phyloP scores from a whole-genome alignment of 2,329 filamentous ascomycete genomes.

The Mariannaea elegans region DNA sequence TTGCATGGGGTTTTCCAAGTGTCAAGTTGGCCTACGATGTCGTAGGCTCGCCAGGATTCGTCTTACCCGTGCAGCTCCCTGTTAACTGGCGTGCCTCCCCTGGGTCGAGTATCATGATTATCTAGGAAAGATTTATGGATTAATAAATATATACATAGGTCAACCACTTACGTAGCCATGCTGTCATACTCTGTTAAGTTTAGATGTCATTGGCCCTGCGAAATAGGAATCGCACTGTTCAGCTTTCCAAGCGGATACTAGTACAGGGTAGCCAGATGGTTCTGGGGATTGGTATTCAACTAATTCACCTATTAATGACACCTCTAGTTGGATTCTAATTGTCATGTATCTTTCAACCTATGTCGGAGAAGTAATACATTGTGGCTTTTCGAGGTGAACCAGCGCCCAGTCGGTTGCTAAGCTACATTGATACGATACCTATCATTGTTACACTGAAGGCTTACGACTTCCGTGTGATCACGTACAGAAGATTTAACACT shows the following conservation, averaged over 20 bases:
- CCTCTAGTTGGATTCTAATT: too few relatives aligned
- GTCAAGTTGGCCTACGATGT: slow-evolving; percentile 1
- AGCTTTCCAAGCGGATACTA: background rate
- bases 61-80: slow-evolving; percentile 11
- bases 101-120: slow-evolving; percentile 1
- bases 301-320: too few relatives aligned
- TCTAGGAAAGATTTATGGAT: slow-evolving; percentile 15
- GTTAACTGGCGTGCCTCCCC: background rate
- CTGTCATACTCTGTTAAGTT: background rate
- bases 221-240: background rate
- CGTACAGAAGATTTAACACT: too few relatives aligned
- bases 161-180: slow-evolving; percentile 13
- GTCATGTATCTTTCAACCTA: too few relatives aligned
- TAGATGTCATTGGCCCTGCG: slow-evolving; percentile 23
- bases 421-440: too few relatives aligned
- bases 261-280: slow-evolving; percentile 8
- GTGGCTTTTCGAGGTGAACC: too few relatives aligned
- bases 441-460: too few relatives aligned
- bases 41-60: slow-evolving; percentile 21
- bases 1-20: slow-evolving; percentile 27
- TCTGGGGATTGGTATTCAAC: too few relatives aligned
- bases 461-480: too few relatives aligned
- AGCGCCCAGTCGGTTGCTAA: too few relatives aligned
- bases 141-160: slow-evolving; percentile 26
- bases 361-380: background rate